Evolutionary conservation across 2,329 filamentous ascomycete species (phyloP).

Genomic region (Stagonosporopsis chrysanthemi): DNA sequence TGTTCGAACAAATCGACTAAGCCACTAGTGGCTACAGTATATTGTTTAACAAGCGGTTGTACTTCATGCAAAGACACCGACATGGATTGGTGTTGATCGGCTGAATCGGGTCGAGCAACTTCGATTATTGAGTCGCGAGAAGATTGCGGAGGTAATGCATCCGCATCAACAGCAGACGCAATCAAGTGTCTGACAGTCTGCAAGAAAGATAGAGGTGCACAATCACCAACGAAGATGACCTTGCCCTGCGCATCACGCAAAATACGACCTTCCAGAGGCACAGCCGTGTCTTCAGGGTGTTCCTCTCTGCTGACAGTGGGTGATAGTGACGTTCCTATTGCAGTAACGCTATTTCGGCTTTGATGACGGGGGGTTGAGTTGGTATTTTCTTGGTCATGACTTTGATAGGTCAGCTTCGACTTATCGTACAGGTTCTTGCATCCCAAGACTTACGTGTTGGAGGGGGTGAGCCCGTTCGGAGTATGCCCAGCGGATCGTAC

Average conservation of each 20-base stretch:
- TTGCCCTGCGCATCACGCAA: conserved; percentile 62
- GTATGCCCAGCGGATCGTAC: conserved; percentile 43
- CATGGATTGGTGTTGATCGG: conserved; percentile 24
- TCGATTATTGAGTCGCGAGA: conserved; percentile 43
- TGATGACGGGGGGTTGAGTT: conserved; percentile 10
- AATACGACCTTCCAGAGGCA: conserved; percentile 56
- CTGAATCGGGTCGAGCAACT: conserved; percentile 37
- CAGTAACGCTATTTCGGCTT: conserved; percentile 13
- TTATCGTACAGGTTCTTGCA: background rate
- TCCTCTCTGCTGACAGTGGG: conserved; percentile 41
- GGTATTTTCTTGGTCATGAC: conserved; percentile 7
- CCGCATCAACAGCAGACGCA: conserved; percentile 45
- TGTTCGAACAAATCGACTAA: conserved; percentile 58
- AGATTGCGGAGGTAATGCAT: conserved; percentile 31
- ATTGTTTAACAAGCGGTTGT: conserved; percentile 46
- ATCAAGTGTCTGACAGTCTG: conserved; percentile 62
- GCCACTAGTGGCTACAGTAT: conserved; percentile 57
- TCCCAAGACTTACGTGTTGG: conserved; percentile 2
- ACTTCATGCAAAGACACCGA: conserved; percentile 46
- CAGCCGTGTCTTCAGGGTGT: conserved; percentile 51
- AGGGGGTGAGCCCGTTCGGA: conserved; percentile 23
- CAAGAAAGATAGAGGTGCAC: conserved; percentile 60
- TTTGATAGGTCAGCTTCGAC: conserved; percentile 5
- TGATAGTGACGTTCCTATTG: conserved; percentile 26
- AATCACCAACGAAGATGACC: conserved; percentile 63